Evolutionary conservation across 75 land plant species (phyloP), one percentile per base, ranked within the genome.

Genomic region (Azolla pinnata): DNA sequence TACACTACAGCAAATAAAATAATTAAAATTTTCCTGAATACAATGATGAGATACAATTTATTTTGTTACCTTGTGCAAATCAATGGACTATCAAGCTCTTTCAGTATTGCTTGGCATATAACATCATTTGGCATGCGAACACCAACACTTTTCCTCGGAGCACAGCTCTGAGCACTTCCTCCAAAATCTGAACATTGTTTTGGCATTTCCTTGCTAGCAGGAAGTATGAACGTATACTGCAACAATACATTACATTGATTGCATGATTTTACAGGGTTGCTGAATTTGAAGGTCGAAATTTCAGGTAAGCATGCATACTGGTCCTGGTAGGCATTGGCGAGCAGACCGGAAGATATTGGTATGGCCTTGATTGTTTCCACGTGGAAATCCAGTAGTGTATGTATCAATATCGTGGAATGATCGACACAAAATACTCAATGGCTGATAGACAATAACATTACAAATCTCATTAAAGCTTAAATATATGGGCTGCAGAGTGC

Each of bases 271-370:
- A 14, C 42, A 17, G n/a, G 49, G 23, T 46, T 46, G 49, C 4
- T 23, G 21, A 17, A 3, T 46, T 46, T 18, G 21, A 46, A 14
- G n/a, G 49, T 46, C n/a, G 2, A 14, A 23, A 4, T 46, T 3
- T 17, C 49, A 4, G 4, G 30, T 10, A 26, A 32, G 30, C 30
- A 42, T 29, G 33, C 81, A 72, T 79, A 90, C 97, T 26, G 97
- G 91, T 29, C 97, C 97, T 59, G 97, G 97, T 20, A 86, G 71
- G 77, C 97, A 90, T 67, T 83, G 87, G 44, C 83, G 88, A 28
- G 80, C 97, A 66, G 76, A 83, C 51, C 97, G 87, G 63, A 90
- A 90, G 5, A 83, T 71, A 52, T 75, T 81, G 23, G 81, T 74
- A 30, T 81, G 85, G 45, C 93, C 93, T 29, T 77, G 77, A 38